Conservation (phyloP, 768 basidiomycete genomes). For the Rossbeevera mucosa region DNA sequence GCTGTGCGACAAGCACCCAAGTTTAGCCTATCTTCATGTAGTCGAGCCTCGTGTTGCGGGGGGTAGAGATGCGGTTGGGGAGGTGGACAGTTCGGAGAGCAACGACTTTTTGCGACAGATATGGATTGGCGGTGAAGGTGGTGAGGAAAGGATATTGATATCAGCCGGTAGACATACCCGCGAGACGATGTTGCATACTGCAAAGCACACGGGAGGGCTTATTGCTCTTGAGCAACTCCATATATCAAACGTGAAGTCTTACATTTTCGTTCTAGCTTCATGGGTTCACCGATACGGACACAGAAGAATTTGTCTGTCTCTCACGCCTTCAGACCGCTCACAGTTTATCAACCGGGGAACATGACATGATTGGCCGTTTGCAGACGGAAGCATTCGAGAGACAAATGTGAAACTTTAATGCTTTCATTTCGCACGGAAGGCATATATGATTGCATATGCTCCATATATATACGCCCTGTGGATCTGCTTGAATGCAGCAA, state of each 20-base stretch:
- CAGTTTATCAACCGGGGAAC: background rate
- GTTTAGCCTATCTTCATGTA: background rate
- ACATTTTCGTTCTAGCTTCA: background rate
- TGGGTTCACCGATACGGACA: background rate
- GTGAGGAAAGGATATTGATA: background rate
- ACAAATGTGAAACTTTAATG: background rate
- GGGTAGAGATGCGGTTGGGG: background rate
- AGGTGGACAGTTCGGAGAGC: background rate
- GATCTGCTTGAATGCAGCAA: background rate
- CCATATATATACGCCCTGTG: background rate
- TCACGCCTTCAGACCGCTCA: background rate
- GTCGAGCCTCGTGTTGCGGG: background rate
- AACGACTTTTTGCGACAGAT: constrained; percentile 34
- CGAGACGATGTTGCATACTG: background rate
- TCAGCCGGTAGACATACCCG: background rate
- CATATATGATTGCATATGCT: background rate
- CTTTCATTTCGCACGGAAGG: too few relatives aligned
- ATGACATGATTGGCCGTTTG: background rate
- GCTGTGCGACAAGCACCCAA: background rate
- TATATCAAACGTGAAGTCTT: background rate
- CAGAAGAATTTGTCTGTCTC: background rate
- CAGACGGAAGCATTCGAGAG: background rate
- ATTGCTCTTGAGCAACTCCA: background rate
- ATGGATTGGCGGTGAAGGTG: constrained; percentile 33
- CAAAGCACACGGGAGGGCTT: background rate